Base-by-base conservation (phyloP, 441 rosid species). In the Raphanus hybrid region DNA sequence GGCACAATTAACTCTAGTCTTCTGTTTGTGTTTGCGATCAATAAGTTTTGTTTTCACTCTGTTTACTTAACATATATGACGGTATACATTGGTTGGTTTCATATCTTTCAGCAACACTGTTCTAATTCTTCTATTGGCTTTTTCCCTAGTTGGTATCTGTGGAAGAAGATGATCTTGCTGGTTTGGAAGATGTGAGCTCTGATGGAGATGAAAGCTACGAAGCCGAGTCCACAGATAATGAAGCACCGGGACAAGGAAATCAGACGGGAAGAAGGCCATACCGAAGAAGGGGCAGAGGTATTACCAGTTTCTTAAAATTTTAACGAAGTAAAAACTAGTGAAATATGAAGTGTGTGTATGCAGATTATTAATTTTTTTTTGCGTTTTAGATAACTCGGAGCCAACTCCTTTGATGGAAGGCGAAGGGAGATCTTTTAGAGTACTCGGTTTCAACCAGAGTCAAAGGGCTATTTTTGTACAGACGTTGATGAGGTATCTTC, bases 161-260 rank as follows among this genome's bases (percentile, higher is more conserved):
- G 71, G 98, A 96, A 81, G 99, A 96, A 6, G 99, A 96, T 82
- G 98, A 96, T 82, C 97, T 96, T 79, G 99, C 99, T 77, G 99
- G 99, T 80, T 71, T 94, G 82, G 96, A 96, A 89, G 99, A 91
- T 85, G 91, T 91, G 66, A 93, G 99, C 81, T 88, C 96, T 41
- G 98, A 96, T 63, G 95, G 90, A 3, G 99, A 96, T 86, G 97
- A 93, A 83, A 93, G 91, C 75, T 96, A 89, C 74, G 99, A 96
- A 89, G 98, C 97, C 32, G 98, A 91, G 59, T 79, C 91, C 81
- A 89, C 95, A 11, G 97, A 90, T 75, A 89, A 89, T 73, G 99
- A 96, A 84, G 77, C 96, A 80, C 75, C 88, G 32, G 84, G 89
- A 15, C 78, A 87, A 76, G 98, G 95, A 85, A 74, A 83, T 84